Percentiles rank a stretch among this genome's conserved stretches.
phyloP scores from a whole-genome alignment of 2,329 filamentous ascomycete genomes.

The Alternaria conjuncta region DNA sequence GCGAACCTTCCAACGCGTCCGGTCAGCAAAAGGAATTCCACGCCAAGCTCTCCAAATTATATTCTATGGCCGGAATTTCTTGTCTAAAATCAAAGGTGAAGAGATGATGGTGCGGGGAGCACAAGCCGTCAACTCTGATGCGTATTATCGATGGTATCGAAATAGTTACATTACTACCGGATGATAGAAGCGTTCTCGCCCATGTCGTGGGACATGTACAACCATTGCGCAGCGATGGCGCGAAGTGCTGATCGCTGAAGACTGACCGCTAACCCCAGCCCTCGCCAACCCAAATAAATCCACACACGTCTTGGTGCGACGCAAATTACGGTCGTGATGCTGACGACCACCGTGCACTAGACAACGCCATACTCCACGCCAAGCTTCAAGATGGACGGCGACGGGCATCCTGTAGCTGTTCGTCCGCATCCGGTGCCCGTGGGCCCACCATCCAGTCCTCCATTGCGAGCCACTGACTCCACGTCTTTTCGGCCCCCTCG shows the following conservation, averaged over 20 bases:
- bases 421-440: slow-evolving; percentile 63
- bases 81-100: background rate
- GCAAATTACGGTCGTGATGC: slow-evolving; percentile 3
- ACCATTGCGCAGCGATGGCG: slow-evolving; percentile 13
- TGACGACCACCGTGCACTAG: slow-evolving; percentile 18
- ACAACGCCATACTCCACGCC: slow-evolving; percentile 33
- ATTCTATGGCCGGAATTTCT: background rate
- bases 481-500: slow-evolving; percentile 78
- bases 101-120: background rate
- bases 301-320: slow-evolving; percentile 15
- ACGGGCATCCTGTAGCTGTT: slow-evolving; percentile 28
- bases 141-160: background rate
- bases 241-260: slow-evolving; percentile 13
- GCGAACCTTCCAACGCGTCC: background rate
- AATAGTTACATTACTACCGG: background rate
- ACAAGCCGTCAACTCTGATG: background rate
- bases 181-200: background rate
- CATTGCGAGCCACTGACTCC: slow-evolving; percentile 96
- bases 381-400: slow-evolving; percentile 28
- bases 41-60: background rate
- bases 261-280: slow-evolving; percentile 20
- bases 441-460: slow-evolving; percentile 99
- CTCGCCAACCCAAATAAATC: slow-evolving; percentile 12
- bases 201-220: background rate
- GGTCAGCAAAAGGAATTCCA: background rate